These are phyloP conservation scores for Paralagenidium karlingii DNA, from an alignment of 352 stramenopile genomes.

Conservation along the genomic window DNA sequence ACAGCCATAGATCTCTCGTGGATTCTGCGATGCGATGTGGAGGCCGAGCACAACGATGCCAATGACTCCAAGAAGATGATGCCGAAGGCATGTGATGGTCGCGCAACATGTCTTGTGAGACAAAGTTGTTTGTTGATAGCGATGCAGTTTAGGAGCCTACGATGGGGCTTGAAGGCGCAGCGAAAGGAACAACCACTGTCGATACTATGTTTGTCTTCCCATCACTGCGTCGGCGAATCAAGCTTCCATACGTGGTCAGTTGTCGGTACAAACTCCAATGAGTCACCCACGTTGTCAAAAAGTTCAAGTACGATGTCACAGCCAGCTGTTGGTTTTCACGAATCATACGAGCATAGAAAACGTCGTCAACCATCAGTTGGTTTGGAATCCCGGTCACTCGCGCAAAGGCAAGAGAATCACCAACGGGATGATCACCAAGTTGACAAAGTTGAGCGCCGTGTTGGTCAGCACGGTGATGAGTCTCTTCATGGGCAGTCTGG, in stretches of 20 bases:
- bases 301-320: constrained; percentile 8
- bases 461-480: constrained; percentile 8
- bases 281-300: constrained; percentile 8
- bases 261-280: constrained; percentile 12
- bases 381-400: constrained; percentile 5
- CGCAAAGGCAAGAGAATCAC: constrained; percentile 10
- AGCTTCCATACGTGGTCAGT: no score
- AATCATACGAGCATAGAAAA: constrained; percentile 11
- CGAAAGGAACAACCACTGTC: no score
- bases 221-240: no score
- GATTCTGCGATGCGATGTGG: constrained; percentile 8
- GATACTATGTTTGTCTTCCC: no score
- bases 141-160: no score
- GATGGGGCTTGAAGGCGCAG: no score
- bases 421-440: constrained; percentile 7
- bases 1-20: constrained; percentile 9
- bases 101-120: no score
- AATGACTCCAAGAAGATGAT: no score
- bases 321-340: constrained; percentile 12
- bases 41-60: no score
- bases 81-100: no score
- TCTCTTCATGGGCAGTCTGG: constrained; percentile 7
- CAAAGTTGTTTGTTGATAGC: no score
- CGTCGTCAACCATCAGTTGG: constrained; percentile 5
- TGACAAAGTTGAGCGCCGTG: constrained; percentile 5